Evolutionary conservation across 192 early-diverging fungal species (phyloP).

Genomic region (Coemansia sp.): DNA sequence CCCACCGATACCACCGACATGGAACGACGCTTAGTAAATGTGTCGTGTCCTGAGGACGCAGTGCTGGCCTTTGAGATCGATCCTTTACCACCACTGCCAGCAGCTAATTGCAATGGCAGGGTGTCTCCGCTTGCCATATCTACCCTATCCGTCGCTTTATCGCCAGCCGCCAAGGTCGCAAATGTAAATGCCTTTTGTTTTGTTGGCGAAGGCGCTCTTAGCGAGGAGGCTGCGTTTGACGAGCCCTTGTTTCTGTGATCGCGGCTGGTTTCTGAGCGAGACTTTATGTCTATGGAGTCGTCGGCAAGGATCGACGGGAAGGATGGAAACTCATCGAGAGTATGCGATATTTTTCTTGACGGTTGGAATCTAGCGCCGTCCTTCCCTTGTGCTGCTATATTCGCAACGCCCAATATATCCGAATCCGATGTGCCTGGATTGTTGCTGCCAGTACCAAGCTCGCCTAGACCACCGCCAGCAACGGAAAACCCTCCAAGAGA

Average conservation of each 20-base stretch:
- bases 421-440: constrained; percentile 4
- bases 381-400: not conserved
- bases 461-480: not conserved
- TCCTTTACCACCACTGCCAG: not conserved
- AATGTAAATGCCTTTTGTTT: constrained; percentile 6
- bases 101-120: not conserved
- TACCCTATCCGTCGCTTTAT: not conserved
- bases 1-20: constrained; percentile 43
- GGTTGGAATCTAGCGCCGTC: not conserved
- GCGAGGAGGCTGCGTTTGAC: constrained; percentile 14
- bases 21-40: constrained; percentile 38
- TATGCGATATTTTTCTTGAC: constrained; percentile 20
- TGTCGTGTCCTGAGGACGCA: constrained; percentile 6
- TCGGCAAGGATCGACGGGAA: constrained; percentile 27
- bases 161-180: not conserved
- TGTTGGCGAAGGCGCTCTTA: constrained; percentile 15
- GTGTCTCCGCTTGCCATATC: not conserved
- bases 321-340: constrained; percentile 40
- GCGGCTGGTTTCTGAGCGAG: constrained; percentile 33
- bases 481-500: not conserved
- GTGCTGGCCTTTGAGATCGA: not conserved
- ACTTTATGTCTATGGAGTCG: constrained; percentile 14
- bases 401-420: not conserved
- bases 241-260: constrained; percentile 16
- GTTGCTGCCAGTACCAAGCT: not conserved